These are phyloP conservation scores for Exophiala calicioides DNA, from an alignment of 2,329 filamentous ascomycete genomes.

Conservation along the genomic window DNA sequence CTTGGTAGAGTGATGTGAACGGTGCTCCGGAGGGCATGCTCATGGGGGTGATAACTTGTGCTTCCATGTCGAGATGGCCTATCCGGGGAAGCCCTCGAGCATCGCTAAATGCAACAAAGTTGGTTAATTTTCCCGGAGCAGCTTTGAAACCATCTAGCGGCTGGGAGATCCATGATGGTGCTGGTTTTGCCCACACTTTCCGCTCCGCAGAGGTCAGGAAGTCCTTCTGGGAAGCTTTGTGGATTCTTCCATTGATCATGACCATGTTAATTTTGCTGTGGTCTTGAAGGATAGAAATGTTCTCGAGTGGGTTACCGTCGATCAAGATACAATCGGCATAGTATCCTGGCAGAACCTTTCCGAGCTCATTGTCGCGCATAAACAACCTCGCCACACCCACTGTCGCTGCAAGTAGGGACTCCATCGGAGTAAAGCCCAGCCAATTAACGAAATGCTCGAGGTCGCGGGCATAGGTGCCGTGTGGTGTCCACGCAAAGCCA, in stretches of 20 bases:
- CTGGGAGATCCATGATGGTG: neutral
- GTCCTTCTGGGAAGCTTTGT: conserved; percentile 39
- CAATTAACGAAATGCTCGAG: conserved; percentile 50
- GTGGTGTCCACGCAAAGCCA: conserved; percentile 52
- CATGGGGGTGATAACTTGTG: too few species aligned
- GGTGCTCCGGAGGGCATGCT: too few species aligned
- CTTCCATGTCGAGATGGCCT: too few species aligned
- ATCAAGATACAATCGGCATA: conserved; percentile 51
- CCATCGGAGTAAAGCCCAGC: conserved; percentile 48
- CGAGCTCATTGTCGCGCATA: conserved; percentile 44
- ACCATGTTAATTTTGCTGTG: conserved; percentile 48
- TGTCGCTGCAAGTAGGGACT: conserved; percentile 49
- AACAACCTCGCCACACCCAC: conserved; percentile 44
- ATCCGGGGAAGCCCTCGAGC: too few species aligned
- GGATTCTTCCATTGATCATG: conserved; percentile 51
- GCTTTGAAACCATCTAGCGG: neutral
- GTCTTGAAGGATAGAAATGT: conserved; percentile 47
- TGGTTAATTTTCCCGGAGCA: neutral
- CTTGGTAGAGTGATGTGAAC: too few species aligned
- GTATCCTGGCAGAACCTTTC: conserved; percentile 45
- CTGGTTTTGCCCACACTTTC: neutral
- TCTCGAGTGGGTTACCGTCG: conserved; percentile 47
- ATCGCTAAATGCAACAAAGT: conserved; percentile 16
- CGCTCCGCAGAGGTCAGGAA: conserved; percentile 13
- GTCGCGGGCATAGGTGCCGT: conserved; percentile 52